Conservation (phyloP, 345 rosid genomes). For the Combretum micranthum region DNA sequence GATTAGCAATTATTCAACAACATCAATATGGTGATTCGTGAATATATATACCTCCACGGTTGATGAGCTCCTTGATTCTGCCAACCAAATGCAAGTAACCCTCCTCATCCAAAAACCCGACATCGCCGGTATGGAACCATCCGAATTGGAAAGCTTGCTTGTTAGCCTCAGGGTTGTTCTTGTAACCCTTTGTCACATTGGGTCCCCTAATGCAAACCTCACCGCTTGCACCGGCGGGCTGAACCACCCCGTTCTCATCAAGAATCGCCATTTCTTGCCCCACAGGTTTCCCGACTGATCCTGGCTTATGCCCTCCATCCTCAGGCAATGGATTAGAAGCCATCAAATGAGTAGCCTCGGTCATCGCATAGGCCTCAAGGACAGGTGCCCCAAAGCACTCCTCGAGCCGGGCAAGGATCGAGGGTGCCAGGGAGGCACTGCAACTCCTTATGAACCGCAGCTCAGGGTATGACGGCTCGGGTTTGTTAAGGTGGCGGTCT, state of each 20-base stretch:
- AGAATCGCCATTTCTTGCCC: conserved; percentile 78
- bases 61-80: conserved; percentile 92
- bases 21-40: not conserved
- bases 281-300: conserved; percentile 82
- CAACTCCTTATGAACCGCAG: conserved; percentile 85
- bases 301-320: conserved; percentile 65
- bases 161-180: conserved; percentile 85
- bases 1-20: not conserved
- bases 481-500: conserved; percentile 55
- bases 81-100: conserved; percentile 89
- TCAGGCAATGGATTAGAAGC: conserved; percentile 76
- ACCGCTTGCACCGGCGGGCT: conserved; percentile 35
- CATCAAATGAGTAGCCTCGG: conserved; percentile 81
- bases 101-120: conserved; percentile 70
- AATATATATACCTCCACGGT: conserved; percentile 80
- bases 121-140: conserved; percentile 93
- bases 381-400: conserved; percentile 76
- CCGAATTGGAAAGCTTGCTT: conserved; percentile 72
- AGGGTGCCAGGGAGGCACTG: conserved; percentile 82
- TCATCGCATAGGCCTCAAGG: conserved; percentile 91
- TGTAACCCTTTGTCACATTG: conserved; percentile 89
- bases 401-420: conserved; percentile 65
- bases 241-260: conserved; percentile 55
- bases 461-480: conserved; percentile 56
- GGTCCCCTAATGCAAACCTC: conserved; percentile 88